Evolutionary conservation across 2,329 filamentous ascomycete species (phyloP).

Genomic region (Diaporthe humulicola): DNA sequence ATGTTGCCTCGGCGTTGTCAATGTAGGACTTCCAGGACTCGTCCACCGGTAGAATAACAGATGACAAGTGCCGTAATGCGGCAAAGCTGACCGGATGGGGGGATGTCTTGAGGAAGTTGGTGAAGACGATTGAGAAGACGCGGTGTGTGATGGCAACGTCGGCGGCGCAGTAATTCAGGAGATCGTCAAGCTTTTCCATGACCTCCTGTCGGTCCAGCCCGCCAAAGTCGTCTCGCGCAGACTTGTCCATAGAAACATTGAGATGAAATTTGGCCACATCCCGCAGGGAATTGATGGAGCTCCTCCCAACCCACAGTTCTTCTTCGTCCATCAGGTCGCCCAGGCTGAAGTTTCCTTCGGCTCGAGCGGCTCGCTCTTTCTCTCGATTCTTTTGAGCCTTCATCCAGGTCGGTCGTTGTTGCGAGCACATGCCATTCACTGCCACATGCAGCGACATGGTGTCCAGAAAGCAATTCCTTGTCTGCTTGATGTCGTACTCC

Average conservation of each 20-base stretch:
- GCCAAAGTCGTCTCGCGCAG: constrained; percentile 87
- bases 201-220: constrained; percentile 82
- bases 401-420: constrained; percentile 97
- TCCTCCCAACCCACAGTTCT: constrained; percentile 94
- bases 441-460: constrained; percentile 99
- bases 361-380: constrained; percentile 80
- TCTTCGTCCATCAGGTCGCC: constrained; percentile 86
- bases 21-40: constrained; percentile 90
- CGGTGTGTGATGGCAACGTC: constrained; percentile 94
- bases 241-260: constrained; percentile 91
- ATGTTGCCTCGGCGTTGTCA: constrained; percentile 85
- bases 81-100: constrained; percentile 98
- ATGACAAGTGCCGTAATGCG: constrained; percentile 90
- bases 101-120: constrained; percentile 88
- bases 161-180: constrained; percentile 94
- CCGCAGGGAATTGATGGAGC: constrained; percentile 92
- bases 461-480: constrained; percentile 89
- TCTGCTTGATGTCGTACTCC: constrained; percentile 88
- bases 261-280: constrained; percentile 98
- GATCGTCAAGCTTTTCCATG: constrained; percentile 78
- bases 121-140: constrained; percentile 95
- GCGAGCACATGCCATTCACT: constrained; percentile 98
- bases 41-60: constrained; percentile 92
- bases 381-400: constrained; percentile 94
- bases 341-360: constrained; percentile 79